Evolutionary conservation across 768 basidiomycete genomes (phyloP).

Genomic region (Astraeus odoratus): DNA sequence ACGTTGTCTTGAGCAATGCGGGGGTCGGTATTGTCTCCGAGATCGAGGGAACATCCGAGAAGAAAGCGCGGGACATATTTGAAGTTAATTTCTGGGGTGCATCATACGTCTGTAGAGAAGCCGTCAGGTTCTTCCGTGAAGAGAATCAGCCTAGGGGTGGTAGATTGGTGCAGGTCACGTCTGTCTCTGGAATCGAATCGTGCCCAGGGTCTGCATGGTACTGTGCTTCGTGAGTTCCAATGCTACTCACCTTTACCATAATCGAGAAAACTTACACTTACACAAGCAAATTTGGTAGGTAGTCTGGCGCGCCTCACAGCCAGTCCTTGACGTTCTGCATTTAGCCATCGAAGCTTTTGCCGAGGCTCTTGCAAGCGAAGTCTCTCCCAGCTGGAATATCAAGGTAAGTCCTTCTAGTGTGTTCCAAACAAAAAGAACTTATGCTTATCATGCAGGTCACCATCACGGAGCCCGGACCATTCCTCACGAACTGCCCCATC

Average conservation of each 20-base stretch:
- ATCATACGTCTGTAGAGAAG: conserved; percentile 32
- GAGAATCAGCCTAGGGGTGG: conserved; percentile 29
- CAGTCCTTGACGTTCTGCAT: background rate
- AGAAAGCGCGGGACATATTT: conserved; percentile 28
- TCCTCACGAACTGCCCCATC: conserved; percentile 3
- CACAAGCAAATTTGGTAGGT: conserved; percentile 14
- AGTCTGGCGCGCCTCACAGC: background rate
- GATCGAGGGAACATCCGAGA: conserved; percentile 29
- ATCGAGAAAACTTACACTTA: background rate
- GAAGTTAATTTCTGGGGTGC: conserved; percentile 43
- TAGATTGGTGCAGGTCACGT: conserved; percentile 31
- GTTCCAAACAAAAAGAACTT: background rate
- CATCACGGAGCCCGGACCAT: conserved; percentile 6
- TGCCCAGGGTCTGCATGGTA: conserved; percentile 12
- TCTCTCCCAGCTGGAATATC: conserved; percentile 19
- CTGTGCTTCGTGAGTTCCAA: conserved; percentile 14
- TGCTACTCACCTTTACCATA: background rate
- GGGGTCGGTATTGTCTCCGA: conserved; percentile 22
- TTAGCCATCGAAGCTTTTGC: conserved; percentile 10
- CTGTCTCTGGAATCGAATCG: conserved; percentile 23
- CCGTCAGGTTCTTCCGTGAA: conserved; percentile 18
- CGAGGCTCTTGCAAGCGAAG: conserved; percentile 10
- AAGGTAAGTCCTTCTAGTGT: conserved; percentile 4
- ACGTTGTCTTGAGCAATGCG: conserved; percentile 27
- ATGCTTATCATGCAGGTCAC: conserved; percentile 1